Evolutionary conservation across 192 early-diverging fungal genomes (phyloP).

Genomic region (Coemansia sp.): DNA sequence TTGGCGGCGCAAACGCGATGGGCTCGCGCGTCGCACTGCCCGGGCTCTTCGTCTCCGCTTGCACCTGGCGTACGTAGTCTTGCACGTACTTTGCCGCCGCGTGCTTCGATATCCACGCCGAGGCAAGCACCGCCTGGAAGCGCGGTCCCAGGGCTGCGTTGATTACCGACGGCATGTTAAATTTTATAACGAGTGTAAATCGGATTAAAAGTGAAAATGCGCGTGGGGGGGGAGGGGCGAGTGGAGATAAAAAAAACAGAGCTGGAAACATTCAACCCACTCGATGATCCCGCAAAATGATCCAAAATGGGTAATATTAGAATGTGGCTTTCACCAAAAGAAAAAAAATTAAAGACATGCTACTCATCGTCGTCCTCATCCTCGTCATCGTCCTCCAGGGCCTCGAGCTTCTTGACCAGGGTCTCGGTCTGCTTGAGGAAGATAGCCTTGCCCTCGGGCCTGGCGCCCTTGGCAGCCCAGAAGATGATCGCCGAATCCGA

Average conservation of each 20-base stretch:
- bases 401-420: slow-evolving; percentile 79
- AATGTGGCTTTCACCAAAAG: background rate
- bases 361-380: slow-evolving; percentile 22
- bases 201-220: background rate
- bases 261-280: background rate
- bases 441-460: slow-evolving; percentile 81
- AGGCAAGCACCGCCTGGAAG: slow-evolving; percentile 47
- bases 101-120: slow-evolving; percentile 55
- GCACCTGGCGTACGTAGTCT: slow-evolving; percentile 32
- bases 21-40: slow-evolving; percentile 9
- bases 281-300: background rate
- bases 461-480: slow-evolving; percentile 91
- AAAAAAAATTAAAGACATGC: background rate
- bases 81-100: slow-evolving; percentile 45
- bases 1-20: slow-evolving; percentile 39
- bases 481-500: slow-evolving; percentile 91
- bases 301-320: background rate
- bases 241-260: background rate
- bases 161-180: slow-evolving; percentile 7
- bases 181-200: background rate
- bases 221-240: background rate
- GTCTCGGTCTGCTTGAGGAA: slow-evolving; percentile 95
- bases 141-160: slow-evolving; percentile 29
- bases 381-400: slow-evolving; percentile 65
- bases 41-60: slow-evolving; percentile 4